phyloP scores from a whole-genome alignment of 179 eudicot genomes.

The Beta corolliflora region DNA sequence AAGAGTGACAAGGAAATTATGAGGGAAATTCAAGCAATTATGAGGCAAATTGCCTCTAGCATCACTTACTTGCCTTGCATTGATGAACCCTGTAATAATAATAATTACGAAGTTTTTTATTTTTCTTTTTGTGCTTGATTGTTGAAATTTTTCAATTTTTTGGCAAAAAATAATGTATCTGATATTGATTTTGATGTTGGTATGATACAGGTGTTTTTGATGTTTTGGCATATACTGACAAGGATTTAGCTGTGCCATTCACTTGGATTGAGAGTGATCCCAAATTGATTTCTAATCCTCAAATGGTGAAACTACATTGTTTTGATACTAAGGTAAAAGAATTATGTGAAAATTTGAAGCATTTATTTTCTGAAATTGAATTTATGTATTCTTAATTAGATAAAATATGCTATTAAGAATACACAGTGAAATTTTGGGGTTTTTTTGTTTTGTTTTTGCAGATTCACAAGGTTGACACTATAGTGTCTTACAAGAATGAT shows the following conservation, averaged over 20 bases:
- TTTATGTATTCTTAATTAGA: not conserved
- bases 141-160: too few species aligned
- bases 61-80: slow-evolving; percentile 96
- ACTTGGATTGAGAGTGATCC: slow-evolving; percentile 98
- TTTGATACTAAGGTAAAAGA: slow-evolving; percentile 84
- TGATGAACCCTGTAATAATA: slow-evolving; percentile 80
- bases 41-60: slow-evolving; percentile 97
- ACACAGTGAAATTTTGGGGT: not conserved
- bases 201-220: slow-evolving; percentile 72
- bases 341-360: not conserved
- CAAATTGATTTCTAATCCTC: slow-evolving; percentile 80
- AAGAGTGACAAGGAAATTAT: slow-evolving; percentile 97
- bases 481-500: slow-evolving; percentile 81
- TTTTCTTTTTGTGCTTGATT: not conserved
- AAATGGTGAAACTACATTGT: slow-evolving; percentile 93
- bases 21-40: slow-evolving; percentile 98
- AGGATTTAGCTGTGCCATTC: slow-evolving; percentile 75
- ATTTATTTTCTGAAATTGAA: not conserved
- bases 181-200: slow-evolving; percentile 1
- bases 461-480: slow-evolving; percentile 94
- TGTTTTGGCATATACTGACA: slow-evolving; percentile 89
- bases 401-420: not conserved
- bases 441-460: slow-evolving; percentile 30
- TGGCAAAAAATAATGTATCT: not conserved
- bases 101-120: not conserved